These are phyloP conservation scores for Neurospora cerealis DNA, from an alignment of 495 filamentous ascomycete species.

Conservation along the genomic window DNA sequence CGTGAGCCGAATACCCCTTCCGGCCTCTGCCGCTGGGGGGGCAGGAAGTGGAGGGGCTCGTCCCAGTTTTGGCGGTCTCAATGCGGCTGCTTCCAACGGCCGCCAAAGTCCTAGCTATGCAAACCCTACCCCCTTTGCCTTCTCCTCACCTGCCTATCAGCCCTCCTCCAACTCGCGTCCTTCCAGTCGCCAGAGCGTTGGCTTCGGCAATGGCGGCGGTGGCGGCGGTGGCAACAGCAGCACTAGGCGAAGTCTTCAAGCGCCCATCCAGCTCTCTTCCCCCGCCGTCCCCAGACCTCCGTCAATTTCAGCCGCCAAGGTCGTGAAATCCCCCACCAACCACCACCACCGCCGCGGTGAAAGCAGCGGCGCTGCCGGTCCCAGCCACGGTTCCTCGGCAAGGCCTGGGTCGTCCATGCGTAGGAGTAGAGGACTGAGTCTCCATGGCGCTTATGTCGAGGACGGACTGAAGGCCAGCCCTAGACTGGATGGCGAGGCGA, in stretches of 20 bases:
- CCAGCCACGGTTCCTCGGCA: constrained; percentile 9
- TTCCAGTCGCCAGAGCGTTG: constrained; percentile 17
- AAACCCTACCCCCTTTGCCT: constrained; percentile 1
- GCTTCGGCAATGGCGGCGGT: neutral
- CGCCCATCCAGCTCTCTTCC: neutral
- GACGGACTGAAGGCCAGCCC: constrained; percentile 29
- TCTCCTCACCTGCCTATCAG: constrained; percentile 12
- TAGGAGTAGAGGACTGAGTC: neutral
- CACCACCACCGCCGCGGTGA: constrained; percentile 25
- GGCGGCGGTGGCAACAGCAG: neutral
- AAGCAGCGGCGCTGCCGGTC: constrained; percentile 21
- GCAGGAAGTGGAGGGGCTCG: neutral
- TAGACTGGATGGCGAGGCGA: constrained; percentile 49
- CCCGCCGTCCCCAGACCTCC: constrained; percentile 1
- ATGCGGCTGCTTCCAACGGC: neutral
- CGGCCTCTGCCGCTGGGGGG: constrained; percentile 5
- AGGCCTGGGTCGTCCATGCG: neutral
- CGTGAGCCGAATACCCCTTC: constrained; percentile 29
- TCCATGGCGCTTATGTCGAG: neutral
- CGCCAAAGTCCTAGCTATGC: constrained; percentile 4
- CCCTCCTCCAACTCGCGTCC: constrained; percentile 16
- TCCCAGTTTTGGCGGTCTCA: neutral
- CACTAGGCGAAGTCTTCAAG: neutral
- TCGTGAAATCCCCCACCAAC: constrained; percentile 13
- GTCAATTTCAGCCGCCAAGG: neutral